These are phyloP conservation scores for Thuja plicata DNA, from an alignment of 83 land plant species.

Conservation along the genomic window DNA sequence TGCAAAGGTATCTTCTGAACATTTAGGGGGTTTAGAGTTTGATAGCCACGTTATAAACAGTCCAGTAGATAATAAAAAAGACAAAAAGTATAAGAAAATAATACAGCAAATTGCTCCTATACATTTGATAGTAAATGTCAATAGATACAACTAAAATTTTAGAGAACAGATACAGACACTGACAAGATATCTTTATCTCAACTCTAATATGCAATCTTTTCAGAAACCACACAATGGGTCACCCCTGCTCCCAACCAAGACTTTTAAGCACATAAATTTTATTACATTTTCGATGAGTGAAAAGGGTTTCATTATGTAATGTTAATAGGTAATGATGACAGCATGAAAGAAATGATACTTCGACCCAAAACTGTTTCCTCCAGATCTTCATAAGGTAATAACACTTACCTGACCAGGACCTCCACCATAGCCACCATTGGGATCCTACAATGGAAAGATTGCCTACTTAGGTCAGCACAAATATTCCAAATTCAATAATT, in stretches of 20 bases:
- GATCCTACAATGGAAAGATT: conserved; percentile 50
- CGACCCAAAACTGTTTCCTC: background rate
- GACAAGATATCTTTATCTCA: background rate
- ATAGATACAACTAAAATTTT: background rate
- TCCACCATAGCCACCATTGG: conserved; percentile 92
- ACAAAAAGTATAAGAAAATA: too few species aligned
- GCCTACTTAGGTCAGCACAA: background rate
- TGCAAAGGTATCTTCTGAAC: background rate
- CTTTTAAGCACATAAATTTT: background rate
- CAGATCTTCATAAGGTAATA: background rate
- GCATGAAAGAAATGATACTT: background rate
- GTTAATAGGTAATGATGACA: background rate
- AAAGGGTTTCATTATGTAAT: background rate
- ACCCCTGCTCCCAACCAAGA: background rate
- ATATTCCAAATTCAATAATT: background rate
- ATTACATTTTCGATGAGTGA: background rate
- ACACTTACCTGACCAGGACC: conserved; percentile 93
- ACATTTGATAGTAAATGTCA: background rate
- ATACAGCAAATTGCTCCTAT: too few species aligned
- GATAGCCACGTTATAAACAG: background rate
- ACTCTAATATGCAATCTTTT: background rate
- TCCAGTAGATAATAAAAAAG: too few species aligned
- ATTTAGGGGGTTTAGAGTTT: too few species aligned
- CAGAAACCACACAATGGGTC: background rate
- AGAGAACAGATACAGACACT: background rate